A percentile compares a stretch with the other conserved stretches of the same genome.
Evolutionary conservation across 148 eudicot genomes (phyloP).

Genomic region (Euryodendron excelsum): DNA sequence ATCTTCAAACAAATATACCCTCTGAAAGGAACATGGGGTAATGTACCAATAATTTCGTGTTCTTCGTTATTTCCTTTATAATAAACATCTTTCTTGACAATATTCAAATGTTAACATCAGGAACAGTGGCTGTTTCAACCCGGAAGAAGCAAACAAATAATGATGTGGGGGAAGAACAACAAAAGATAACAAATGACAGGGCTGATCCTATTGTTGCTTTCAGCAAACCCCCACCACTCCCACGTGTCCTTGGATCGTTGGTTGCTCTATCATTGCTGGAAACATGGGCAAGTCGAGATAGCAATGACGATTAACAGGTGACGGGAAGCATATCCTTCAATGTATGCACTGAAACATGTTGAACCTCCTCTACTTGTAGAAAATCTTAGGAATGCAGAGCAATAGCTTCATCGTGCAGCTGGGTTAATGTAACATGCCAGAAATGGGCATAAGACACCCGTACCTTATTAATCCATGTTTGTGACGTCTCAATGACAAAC

Average conservation of each 20-base stretch:
- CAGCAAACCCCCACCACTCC: too few species aligned
- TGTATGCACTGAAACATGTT: not conserved
- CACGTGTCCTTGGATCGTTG: too few species aligned
- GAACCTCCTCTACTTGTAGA: slow-evolving; percentile 14
- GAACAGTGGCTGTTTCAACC: slow-evolving; percentile 36
- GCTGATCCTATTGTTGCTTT: too few species aligned
- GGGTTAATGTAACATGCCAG: slow-evolving; percentile 55
- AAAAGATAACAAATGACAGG: too few species aligned
- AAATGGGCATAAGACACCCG: too few species aligned
- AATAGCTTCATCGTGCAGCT: slow-evolving; percentile 31
- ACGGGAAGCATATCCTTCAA: slow-evolving; percentile 5
- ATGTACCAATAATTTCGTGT: not conserved
- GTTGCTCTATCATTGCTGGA: slow-evolving; percentile 42
- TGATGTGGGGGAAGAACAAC: too few species aligned
- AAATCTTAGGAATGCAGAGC: slow-evolving; percentile 22
- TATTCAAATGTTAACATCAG: not conserved
- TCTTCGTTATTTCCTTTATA: not conserved
- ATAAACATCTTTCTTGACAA: not conserved
- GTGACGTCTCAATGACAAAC: too few species aligned
- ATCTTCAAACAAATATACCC: slow-evolving; percentile 27
- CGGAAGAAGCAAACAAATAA: slow-evolving; percentile 41
- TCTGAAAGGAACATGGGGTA: slow-evolving; percentile 43
- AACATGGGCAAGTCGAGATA: slow-evolving; percentile 41
- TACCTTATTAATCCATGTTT: too few species aligned
- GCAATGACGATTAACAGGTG: slow-evolving; percentile 25